Conservation (phyloP, 495 filamentous ascomycete genomes). For the Neurospora pannonica region DNA sequence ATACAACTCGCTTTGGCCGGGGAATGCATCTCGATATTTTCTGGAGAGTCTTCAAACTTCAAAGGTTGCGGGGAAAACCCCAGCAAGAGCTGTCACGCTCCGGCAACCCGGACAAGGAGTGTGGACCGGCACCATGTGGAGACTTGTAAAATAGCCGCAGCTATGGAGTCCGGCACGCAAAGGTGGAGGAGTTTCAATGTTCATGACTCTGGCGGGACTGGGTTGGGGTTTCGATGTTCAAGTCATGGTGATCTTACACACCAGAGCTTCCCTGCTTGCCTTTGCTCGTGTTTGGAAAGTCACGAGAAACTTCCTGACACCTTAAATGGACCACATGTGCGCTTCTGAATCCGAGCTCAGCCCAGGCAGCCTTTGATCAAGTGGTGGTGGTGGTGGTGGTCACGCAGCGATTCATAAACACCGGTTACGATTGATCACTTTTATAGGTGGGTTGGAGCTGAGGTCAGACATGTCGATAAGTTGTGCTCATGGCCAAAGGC, state of each 20-base stretch:
- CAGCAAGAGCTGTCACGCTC: not conserved
- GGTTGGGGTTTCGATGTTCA: not conserved
- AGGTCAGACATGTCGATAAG: not conserved
- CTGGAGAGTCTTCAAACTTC: not conserved
- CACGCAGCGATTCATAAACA: not conserved
- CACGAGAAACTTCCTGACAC: not conserved
- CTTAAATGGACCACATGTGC: not conserved
- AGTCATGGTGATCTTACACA: not conserved
- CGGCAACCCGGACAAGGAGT: not conserved
- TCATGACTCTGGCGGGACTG: not conserved
- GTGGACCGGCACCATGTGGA: not conserved
- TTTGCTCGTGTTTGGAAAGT: not conserved
- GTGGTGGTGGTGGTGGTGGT: not conserved
- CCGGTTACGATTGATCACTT: not conserved
- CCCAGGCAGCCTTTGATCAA: not conserved
- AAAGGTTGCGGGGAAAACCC: not conserved
- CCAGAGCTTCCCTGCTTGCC: not conserved
- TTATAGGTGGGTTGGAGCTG: not conserved
- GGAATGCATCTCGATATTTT: not conserved
- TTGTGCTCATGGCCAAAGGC: not conserved
- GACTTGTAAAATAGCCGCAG: not conserved
- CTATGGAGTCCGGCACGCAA: not conserved
- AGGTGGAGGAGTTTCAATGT: not conserved
- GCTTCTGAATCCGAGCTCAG: not conserved
- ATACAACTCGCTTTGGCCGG: not conserved